Conservation (phyloP, 129 eudicot species). For the Saussurea involucrata region DNA sequence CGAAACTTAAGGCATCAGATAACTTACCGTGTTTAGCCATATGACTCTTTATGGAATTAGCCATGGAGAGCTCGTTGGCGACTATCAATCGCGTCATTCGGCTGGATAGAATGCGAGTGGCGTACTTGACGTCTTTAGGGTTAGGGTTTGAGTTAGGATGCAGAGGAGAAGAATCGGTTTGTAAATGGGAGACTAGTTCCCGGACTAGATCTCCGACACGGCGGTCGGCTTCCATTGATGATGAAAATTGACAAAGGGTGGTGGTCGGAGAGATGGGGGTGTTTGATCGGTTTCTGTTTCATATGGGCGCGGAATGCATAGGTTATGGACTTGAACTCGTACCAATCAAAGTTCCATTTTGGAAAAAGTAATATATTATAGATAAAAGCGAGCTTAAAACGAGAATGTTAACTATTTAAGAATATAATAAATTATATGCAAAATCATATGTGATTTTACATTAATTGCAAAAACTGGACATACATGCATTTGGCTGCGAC, state of each 20-base stretch:
- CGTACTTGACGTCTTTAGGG: constrained; percentile 49
- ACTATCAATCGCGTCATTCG: constrained; percentile 62
- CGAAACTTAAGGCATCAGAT: constrained; percentile 67
- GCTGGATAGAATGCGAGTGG: constrained; percentile 72
- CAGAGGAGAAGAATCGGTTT: constrained; percentile 20
- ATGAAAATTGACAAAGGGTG: background rate
- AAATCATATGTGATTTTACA: no score
- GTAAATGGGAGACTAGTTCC: constrained; percentile 62
- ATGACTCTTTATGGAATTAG: constrained; percentile 73
- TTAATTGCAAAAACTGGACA: no score
- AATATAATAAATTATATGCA: no score
- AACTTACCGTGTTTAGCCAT: constrained; percentile 74
- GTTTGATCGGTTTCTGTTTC: constrained; percentile 15
- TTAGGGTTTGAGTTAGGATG: constrained; percentile 37
- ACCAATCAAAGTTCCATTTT: no score
- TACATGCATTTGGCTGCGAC: no score
- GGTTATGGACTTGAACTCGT: no score
- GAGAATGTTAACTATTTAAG: no score
- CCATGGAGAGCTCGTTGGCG: constrained; percentile 58
- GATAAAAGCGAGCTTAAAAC: no score
- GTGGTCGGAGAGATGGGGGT: constrained; percentile 26
- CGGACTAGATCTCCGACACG: constrained; percentile 60
- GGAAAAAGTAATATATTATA: no score
- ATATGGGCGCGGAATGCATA: constrained; percentile 51
- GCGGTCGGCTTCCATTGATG: constrained; percentile 56